Conservation (phyloP, 441 rosid genomes). For the Kokia cookei region DNA sequence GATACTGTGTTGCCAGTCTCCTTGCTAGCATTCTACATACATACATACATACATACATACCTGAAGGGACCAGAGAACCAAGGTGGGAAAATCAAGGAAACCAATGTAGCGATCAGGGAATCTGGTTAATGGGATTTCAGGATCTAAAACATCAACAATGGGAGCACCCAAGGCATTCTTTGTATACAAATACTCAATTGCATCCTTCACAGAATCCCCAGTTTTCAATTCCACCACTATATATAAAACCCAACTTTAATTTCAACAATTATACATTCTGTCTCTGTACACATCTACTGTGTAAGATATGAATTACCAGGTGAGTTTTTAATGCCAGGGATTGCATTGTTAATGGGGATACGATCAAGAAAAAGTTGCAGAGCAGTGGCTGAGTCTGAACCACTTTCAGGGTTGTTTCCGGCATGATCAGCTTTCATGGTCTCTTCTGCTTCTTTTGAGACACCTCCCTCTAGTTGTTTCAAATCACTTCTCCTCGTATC, state of each 20-base stretch:
- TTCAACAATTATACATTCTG: too few species aligned
- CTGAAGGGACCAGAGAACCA: conserved; percentile 34
- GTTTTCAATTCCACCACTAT: conserved; percentile 28
- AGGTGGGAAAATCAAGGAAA: conserved; percentile 27
- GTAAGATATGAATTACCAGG: conserved; percentile 18
- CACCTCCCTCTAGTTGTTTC: not conserved
- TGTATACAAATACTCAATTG: conserved; percentile 25
- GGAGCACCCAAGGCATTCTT: conserved; percentile 28
- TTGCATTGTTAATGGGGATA: conserved; percentile 27
- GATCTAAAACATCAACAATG: conserved; percentile 28
- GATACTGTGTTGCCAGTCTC: too few species aligned
- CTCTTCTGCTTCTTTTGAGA: not conserved
- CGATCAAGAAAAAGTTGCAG: conserved; percentile 36
- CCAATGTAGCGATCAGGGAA: conserved; percentile 33
- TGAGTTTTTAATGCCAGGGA: conserved; percentile 17
- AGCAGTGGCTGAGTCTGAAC: conserved; percentile 15
- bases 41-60: not conserved
- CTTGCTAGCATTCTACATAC: not conserved
- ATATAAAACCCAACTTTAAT: not conserved
- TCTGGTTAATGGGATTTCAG: conserved; percentile 15
- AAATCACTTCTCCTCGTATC: not conserved
- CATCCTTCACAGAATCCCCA: conserved; percentile 30
- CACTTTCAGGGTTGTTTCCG: not conserved
- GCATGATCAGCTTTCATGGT: not conserved
- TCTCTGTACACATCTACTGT: not conserved